These are phyloP conservation scores for Rhodotorula paludigena DNA, from an alignment of 768 basidiomycete genomes.

Conservation along the genomic window DNA sequence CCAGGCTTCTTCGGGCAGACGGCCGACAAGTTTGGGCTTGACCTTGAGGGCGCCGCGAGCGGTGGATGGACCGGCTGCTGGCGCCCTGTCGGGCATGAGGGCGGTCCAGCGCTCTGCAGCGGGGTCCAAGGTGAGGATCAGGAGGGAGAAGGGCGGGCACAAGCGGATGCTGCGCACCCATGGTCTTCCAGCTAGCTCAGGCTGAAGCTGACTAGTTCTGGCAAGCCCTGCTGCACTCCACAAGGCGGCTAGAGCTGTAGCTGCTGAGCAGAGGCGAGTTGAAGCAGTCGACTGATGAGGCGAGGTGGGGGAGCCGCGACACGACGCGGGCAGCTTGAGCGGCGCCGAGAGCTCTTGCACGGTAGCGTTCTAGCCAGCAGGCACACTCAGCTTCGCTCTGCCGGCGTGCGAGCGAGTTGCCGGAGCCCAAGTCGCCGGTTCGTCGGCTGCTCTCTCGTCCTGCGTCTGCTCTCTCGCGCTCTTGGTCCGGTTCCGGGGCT, in stretches of 20 bases:
- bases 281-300: too few species aligned
- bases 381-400: too few species aligned
- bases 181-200: background rate
- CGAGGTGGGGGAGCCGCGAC: too few species aligned
- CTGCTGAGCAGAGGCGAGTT: background rate
- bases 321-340: too few species aligned
- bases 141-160: background rate
- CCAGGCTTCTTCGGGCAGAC: slow-evolving; percentile 72
- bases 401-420: too few species aligned
- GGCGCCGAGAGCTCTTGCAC: too few species aligned
- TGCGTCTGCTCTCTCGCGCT: too few species aligned
- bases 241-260: background rate
- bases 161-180: background rate
- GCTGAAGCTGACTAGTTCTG: too few species aligned
- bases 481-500: background rate
- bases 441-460: too few species aligned
- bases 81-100: slow-evolving; percentile 58
- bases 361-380: too few species aligned
- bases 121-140: background rate
- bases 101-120: slow-evolving; percentile 69
- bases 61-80: background rate
- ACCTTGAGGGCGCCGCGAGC: background rate
- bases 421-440: too few species aligned
- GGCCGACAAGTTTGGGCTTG: slow-evolving; percentile 58
- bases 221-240: too few species aligned